Conservation (phyloP, 352 stramenopile genomes). For the Phytopythium cucurbitacearum region DNA sequence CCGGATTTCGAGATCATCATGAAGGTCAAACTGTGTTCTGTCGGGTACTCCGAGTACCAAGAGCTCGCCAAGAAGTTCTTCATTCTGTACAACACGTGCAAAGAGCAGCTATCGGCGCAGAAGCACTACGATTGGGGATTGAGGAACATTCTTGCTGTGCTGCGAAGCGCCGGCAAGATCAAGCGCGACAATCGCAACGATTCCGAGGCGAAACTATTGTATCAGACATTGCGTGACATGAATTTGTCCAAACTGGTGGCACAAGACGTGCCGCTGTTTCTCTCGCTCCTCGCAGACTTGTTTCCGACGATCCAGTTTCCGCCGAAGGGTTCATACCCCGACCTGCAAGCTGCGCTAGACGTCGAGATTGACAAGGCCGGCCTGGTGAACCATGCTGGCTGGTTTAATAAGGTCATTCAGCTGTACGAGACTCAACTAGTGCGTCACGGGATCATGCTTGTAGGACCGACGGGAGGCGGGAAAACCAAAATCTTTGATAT, state of each 20-base stretch:
- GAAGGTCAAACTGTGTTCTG: constrained; percentile 94
- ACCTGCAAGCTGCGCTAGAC: constrained; percentile 88
- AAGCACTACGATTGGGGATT: constrained; percentile 93
- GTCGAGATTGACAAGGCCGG: constrained; percentile 90
- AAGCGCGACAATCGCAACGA: constrained; percentile 89
- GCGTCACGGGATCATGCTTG: constrained; percentile 98
- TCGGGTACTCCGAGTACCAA: constrained; percentile 92
- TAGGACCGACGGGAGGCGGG: constrained; percentile 94
- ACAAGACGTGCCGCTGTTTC: constrained; percentile 97
- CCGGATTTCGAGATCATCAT: constrained; percentile 94
- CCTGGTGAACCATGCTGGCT: constrained; percentile 84
- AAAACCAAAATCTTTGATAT: constrained; percentile 98
- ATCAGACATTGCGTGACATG: constrained; percentile 94
- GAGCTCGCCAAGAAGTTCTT: constrained; percentile 92
- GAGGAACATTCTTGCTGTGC: constrained; percentile 87
- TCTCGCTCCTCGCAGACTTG: constrained; percentile 95
- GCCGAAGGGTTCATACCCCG: constrained; percentile 95
- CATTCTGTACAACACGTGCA: constrained; percentile 89
- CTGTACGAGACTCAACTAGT: constrained; percentile 98
- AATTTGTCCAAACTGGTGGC: constrained; percentile 98
- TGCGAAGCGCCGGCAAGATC: constrained; percentile 88
- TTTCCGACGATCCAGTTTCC: constrained; percentile 92
- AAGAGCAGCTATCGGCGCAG: constrained; percentile 89
- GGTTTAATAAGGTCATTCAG: constrained; percentile 96
- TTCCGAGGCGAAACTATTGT: constrained; percentile 85